phyloP scores from a whole-genome alignment of 306 rosid genomes.

The Trifolium subterraneum region DNA sequence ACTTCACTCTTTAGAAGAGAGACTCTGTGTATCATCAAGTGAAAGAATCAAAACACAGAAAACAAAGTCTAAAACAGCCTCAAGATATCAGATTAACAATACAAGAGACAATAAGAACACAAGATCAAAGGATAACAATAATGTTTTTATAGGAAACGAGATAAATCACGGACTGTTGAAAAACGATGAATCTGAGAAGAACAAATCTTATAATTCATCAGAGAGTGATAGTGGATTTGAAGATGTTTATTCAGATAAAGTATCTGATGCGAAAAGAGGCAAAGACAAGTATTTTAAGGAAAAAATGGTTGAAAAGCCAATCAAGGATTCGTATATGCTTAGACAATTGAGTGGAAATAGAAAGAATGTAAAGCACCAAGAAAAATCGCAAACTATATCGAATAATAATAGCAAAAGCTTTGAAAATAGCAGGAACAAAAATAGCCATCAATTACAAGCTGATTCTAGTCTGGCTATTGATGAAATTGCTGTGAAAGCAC shows the following conservation, averaged over 20 bases:
- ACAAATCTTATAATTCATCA: constrained; percentile 5
- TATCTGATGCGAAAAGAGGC: constrained; percentile 22
- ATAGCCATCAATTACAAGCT: constrained; percentile 25
- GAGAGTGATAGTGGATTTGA: constrained; percentile 5
- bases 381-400: constrained; percentile 22
- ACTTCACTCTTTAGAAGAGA: constrained; percentile 41
- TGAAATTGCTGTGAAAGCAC: constrained; percentile 62
- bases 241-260: background rate
- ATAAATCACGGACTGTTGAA: background rate
- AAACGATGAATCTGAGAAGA: background rate
- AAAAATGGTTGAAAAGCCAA: constrained; percentile 3
- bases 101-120: constrained; percentile 3
- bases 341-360: constrained; percentile 22
- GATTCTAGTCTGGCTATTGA: constrained; percentile 45
- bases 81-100: constrained; percentile 30
- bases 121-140: background rate
- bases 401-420: constrained; percentile 34
- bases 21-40: constrained; percentile 45
- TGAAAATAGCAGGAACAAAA: constrained; percentile 27
- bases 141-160: constrained; percentile 9
- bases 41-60: constrained; percentile 42
- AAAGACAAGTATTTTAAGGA: constrained; percentile 36
- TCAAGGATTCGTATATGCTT: constrained; percentile 34
- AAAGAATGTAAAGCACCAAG: constrained; percentile 17
- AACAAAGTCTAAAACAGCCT: constrained; percentile 41